phyloP scores from a whole-genome alignment of 2,329 filamentous ascomycete genomes.

The Colletotrichum noveboracense region DNA sequence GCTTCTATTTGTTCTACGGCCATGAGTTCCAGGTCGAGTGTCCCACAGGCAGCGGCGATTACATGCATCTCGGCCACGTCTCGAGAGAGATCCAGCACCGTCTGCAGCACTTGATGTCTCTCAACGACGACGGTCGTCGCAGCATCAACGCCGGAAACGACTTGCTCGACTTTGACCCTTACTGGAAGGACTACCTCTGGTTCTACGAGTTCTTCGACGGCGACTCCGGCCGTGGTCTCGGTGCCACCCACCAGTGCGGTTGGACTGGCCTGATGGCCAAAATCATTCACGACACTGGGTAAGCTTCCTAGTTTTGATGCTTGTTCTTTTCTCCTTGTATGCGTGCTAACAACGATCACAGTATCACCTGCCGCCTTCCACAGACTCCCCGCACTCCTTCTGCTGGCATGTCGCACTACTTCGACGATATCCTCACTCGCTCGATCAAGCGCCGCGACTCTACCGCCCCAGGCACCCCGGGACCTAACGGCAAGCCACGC shows the following conservation, averaged over 20 bases:
- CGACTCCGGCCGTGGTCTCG: slow-evolving; percentile 85
- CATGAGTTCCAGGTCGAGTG: slow-evolving; percentile 89
- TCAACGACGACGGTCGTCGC: slow-evolving; percentile 82
- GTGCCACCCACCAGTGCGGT: slow-evolving; percentile 92
- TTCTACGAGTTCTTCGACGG: slow-evolving; percentile 99
- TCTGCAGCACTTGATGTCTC: slow-evolving; percentile 87
- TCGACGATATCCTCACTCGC: slow-evolving; percentile 84
- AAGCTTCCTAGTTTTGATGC: slow-evolving; percentile 40
- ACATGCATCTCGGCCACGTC: slow-evolving; percentile 94
- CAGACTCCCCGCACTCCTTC: slow-evolving; percentile 91
- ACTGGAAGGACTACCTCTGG: slow-evolving; percentile 95
- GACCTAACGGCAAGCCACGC: slow-evolving; percentile 43
- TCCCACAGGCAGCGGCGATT: slow-evolving; percentile 89
- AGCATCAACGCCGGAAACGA: slow-evolving; percentile 89
- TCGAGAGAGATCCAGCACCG: slow-evolving; percentile 95
- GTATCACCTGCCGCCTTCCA: slow-evolving; percentile 86
- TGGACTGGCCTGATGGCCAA: slow-evolving; percentile 97
- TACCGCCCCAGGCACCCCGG: slow-evolving; percentile 33
- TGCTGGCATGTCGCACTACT: slow-evolving; percentile 88
- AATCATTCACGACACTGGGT: slow-evolving; percentile 98
- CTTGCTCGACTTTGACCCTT: slow-evolving; percentile 84
- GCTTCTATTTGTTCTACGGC: slow-evolving; percentile 97
- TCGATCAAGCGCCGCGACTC: slow-evolving; percentile 47
- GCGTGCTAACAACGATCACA: slow-evolving; percentile 36
- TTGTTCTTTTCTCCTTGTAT: background rate